Percentiles rank a stretch among this genome's conserved stretches.
These are phyloP conservation scores for Chondrus crispus DNA, from an alignment of 23 red algal genomes.

Conservation along the genomic window DNA sequence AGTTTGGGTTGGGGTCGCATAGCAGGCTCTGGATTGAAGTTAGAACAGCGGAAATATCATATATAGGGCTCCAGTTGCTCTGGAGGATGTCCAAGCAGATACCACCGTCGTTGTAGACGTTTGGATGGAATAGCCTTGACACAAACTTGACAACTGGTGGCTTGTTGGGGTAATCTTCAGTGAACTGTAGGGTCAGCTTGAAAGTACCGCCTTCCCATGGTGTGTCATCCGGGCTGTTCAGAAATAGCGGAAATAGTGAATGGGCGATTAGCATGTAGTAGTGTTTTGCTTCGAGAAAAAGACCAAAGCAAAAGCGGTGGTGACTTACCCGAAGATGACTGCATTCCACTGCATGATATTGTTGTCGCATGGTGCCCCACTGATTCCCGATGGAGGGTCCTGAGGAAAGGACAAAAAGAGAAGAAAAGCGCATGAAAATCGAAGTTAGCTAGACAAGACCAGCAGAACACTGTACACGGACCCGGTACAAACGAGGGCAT, in stretches of 20 bases:
- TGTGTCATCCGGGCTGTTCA: conserved; percentile 82
- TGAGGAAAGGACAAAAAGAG: not conserved
- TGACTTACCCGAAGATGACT: conserved; percentile 92
- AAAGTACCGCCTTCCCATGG: conserved; percentile 98
- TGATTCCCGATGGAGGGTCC: conserved; percentile 93
- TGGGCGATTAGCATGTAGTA: too few species aligned
- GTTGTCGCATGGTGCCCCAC: conserved; percentile 89
- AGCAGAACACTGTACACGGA: too few species aligned
- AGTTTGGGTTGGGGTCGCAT: conserved; percentile 99
- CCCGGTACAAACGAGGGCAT: too few species aligned
- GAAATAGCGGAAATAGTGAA: not conserved
- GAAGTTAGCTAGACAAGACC: not conserved
- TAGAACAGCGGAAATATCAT: conserved; percentile 96
- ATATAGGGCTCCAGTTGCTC: conserved; percentile 99
- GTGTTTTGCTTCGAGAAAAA: too few species aligned
- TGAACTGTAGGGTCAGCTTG: conserved; percentile 92
- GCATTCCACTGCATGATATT: conserved; percentile 99
- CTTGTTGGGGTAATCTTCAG: conserved; percentile 99
- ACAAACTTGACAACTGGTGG: conserved; percentile 99
- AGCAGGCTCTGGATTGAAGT: conserved; percentile 99
- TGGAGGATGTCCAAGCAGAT: conserved; percentile 98
- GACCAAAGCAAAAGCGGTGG: too few species aligned
- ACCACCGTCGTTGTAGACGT: conserved; percentile 98
- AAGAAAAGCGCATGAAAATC: not conserved
- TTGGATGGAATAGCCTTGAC: conserved; percentile 94